Evolutionary conservation across 2,329 filamentous ascomycete genomes (phyloP), one percentile per base, ranked within the genome.

Genomic region (Scytalidium sp.): DNA sequence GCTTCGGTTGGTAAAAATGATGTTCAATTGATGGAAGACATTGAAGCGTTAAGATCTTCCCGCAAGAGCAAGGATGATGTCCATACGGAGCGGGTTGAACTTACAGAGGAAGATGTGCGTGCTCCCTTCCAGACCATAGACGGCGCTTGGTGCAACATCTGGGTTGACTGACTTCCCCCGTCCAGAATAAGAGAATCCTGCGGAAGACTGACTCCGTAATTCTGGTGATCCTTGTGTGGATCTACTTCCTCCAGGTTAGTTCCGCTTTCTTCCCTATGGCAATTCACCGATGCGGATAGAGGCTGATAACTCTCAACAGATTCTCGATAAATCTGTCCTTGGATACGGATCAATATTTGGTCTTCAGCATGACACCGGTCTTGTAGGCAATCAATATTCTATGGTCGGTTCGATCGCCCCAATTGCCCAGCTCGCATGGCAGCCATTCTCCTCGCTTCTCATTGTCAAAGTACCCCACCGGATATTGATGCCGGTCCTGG

Each of bases 141-240:
- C n/a, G n/a, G n/a, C n/a, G n/a, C n/a, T n/a, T n/a, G n/a, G n/a
- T n/a, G n/a, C n/a, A n/a, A n/a, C n/a, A n/a, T n/a, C n/a, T n/a
- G n/a, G n/a, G n/a, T n/a, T n/a, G n/a, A n/a, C n/a, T n/a, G n/a
- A n/a, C n/a, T n/a, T n/a, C 8, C 19, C 25, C 19, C 9, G 20
- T 2, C 32, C n/a, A 75, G 73, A 79, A 76, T 64, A 75, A 71
- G 55, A 74, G 76, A 9, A 84, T 86, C 53, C 73, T 77, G 21
- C 74, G 72, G 40, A 84, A 85, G 64, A 85, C 81, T 1, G 84
- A 87, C 60, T 73, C 71, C 44, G 72, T 73, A 22, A 81, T 87
- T 48, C 70, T 87, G 1, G 59, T 62, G 3, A 73, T 81, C 44
- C 70, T 81, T 1, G 61, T 78, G 43, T 81, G 78, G 78, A 75